Evolutionary conservation across 2,329 filamentous ascomycete species (phyloP).

Genomic region (Talaromyces marneffei): DNA sequence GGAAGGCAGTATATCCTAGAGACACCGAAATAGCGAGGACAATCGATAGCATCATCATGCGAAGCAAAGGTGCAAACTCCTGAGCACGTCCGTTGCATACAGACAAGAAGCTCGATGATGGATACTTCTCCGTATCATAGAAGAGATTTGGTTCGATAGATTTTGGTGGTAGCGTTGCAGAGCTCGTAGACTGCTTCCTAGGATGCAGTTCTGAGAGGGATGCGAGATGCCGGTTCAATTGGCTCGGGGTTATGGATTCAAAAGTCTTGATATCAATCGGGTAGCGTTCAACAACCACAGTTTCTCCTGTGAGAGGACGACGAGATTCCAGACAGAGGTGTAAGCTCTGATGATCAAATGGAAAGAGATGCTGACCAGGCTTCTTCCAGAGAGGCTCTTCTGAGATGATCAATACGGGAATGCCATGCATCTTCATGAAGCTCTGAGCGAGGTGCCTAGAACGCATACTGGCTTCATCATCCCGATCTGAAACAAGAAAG

Average conservation of each 20-base stretch:
- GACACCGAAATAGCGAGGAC: slow-evolving; percentile 26
- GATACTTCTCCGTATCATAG: slow-evolving; percentile 23
- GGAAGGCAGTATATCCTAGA: slow-evolving; percentile 28
- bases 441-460: slow-evolving; percentile 31
- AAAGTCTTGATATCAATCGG: slow-evolving; percentile 46
- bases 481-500: slow-evolving; percentile 37
- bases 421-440: slow-evolving; percentile 40
- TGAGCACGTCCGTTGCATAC: slow-evolving; percentile 20
- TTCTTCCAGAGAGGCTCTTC: slow-evolving; percentile 39
- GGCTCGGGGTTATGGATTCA: slow-evolving; percentile 41
- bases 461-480: slow-evolving; percentile 24
- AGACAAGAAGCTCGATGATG: slow-evolving; percentile 21
- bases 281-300: slow-evolving; percentile 31
- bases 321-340: slow-evolving; percentile 41
- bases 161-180: slow-evolving; percentile 13
- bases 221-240: slow-evolving; percentile 44
- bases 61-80: slow-evolving; percentile 23
- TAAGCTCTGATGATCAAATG: slow-evolving; percentile 37
- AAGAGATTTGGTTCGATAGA: slow-evolving; percentile 13
- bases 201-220: slow-evolving; percentile 33
- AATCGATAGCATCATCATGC: slow-evolving; percentile 25
- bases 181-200: slow-evolving; percentile 21
- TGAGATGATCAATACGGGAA: slow-evolving; percentile 42
- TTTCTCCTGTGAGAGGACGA: slow-evolving; percentile 29
- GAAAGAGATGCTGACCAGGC: slow-evolving; percentile 26